Evolutionary conservation across 2,329 filamentous ascomycete species (phyloP).

Genomic region (Coniochaeta ligniaria): DNA sequence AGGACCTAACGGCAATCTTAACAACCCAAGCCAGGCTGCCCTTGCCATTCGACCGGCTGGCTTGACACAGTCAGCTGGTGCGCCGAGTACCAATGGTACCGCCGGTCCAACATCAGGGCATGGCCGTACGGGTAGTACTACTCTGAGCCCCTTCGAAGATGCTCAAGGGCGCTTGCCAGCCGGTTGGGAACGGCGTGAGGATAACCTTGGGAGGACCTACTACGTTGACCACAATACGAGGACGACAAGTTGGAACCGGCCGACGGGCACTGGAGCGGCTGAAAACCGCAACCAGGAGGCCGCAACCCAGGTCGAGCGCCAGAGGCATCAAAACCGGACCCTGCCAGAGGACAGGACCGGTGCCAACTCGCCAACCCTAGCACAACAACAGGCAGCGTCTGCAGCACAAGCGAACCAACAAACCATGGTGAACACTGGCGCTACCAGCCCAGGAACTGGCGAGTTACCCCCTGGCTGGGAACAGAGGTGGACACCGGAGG

Average conservation of each 20-base stretch:
- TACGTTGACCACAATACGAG: conserved; percentile 98
- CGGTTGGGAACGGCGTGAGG: conserved; percentile 93
- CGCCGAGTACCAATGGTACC: conserved; percentile 26
- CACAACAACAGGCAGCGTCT: conserved; percentile 39
- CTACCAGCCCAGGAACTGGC: conserved; percentile 87
- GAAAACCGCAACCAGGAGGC: conserved; percentile 78
- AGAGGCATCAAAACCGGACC: conserved; percentile 91
- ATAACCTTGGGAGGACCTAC: conserved; percentile 90
- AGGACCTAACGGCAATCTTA: conserved; percentile 34
- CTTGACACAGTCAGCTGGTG: conserved; percentile 27
- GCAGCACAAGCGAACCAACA: conserved; percentile 46
- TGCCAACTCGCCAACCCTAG: conserved; percentile 78
- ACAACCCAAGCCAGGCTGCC: conserved; percentile 30
- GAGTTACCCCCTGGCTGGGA: conserved; percentile 96
- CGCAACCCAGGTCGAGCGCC: conserved; percentile 86
- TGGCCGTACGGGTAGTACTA: conserved; percentile 35
- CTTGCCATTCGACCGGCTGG: conserved; percentile 41
- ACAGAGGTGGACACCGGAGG: conserved; percentile 90
- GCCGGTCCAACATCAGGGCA: conserved; percentile 10
- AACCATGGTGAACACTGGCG: conserved; percentile 91
- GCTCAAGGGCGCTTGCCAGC: conserved; percentile 85
- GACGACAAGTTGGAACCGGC: conserved; percentile 93
- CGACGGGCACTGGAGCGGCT: conserved; percentile 69
- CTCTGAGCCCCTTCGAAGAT: conserved; percentile 91
- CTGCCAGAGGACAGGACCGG: conserved; percentile 93